A percentile compares a stretch with the other conserved stretches of the same genome.
Conservation (phyloP, 2,329 filamentous ascomycete species). For the Pseudonectria foliicola region DNA sequence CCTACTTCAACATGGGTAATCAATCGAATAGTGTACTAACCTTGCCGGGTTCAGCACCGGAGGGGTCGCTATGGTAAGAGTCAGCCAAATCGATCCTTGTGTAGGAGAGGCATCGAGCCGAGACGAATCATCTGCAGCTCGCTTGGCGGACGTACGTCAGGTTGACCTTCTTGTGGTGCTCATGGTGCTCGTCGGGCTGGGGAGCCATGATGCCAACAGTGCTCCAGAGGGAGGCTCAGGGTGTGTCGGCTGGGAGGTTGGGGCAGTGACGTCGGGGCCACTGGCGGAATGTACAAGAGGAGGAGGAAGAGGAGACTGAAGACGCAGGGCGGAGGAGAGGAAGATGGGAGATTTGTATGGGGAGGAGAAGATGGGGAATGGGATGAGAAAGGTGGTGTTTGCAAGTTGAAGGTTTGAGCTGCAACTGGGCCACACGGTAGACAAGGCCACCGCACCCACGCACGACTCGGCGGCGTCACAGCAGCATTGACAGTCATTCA, state of each 20-base stretch:
- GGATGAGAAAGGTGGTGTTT: constrained; percentile 6
- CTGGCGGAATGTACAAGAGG: constrained; percentile 6
- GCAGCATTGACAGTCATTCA: constrained; percentile 19
- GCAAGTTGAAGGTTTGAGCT: constrained; percentile 17
- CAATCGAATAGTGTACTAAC: constrained; percentile 44
- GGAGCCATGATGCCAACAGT: constrained; percentile 57
- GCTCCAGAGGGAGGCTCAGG: constrained; percentile 21
- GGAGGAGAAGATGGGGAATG: constrained; percentile 1
- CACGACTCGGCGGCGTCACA: neutral
- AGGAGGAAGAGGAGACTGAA: constrained; percentile 6
- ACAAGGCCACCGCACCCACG: too few relatives aligned
- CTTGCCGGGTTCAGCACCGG: constrained; percentile 78
- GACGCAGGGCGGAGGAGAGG: constrained; percentile 14
- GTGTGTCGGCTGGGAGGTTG: constrained; percentile 15
- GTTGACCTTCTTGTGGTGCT: constrained; percentile 67
- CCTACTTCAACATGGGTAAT: constrained; percentile 6
- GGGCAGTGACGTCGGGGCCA: constrained; percentile 13
- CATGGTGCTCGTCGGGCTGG: constrained; percentile 50
- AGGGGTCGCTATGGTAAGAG: constrained; percentile 62
- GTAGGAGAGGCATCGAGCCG: neutral
- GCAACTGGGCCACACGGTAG: constrained; percentile 19
- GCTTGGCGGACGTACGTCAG: constrained; percentile 54
- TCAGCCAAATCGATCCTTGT: constrained; percentile 27
- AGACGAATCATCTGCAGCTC: neutral
- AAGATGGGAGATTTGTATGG: constrained; percentile 7